phyloP scores from a whole-genome alignment of 2,329 filamentous ascomycete species.

The Diaporthe sp. region DNA sequence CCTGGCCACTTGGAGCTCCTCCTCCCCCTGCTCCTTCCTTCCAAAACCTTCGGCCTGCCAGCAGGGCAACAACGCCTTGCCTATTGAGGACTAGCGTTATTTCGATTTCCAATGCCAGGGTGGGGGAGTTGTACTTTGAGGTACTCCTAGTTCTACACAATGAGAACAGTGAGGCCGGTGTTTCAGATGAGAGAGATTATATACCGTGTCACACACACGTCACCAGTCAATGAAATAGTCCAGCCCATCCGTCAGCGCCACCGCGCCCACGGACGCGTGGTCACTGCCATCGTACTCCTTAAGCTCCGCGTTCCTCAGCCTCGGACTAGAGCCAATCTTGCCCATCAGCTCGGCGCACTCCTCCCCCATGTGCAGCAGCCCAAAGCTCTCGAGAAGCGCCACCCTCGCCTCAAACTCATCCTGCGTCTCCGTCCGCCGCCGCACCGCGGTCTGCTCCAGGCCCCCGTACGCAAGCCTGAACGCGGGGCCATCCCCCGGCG shows the following conservation, averaged over 20 bases:
- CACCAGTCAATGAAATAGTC: constrained; percentile 41
- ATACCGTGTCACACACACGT: neutral
- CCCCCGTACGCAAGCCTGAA: constrained; percentile 39
- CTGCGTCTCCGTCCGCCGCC: constrained; percentile 39
- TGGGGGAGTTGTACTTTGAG: neutral
- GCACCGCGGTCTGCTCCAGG: constrained; percentile 37
- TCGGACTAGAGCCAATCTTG: constrained; percentile 33
- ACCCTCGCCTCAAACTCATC: constrained; percentile 36
- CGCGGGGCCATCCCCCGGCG: constrained; percentile 33
- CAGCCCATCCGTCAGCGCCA: constrained; percentile 40
- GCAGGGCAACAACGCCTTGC: constrained; percentile 28
- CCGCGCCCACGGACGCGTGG: constrained; percentile 38
- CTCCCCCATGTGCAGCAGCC: constrained; percentile 36
- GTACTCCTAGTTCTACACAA: too few relatives aligned
- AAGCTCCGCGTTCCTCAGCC: constrained; percentile 37
- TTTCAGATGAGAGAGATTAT: neutral
- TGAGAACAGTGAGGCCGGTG: too few relatives aligned
- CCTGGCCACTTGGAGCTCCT: neutral
- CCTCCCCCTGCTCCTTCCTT: constrained; percentile 19
- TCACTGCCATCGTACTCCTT: constrained; percentile 41
- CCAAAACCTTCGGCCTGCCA: constrained; percentile 32
- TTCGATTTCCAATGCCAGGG: neutral
- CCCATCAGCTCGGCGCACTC: constrained; percentile 38
- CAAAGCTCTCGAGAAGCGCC: constrained; percentile 23
- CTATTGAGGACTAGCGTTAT: constrained; percentile 18